Evolutionary conservation across 352 stramenopile genomes (phyloP).

Genomic region (Phytophthora sojae): DNA sequence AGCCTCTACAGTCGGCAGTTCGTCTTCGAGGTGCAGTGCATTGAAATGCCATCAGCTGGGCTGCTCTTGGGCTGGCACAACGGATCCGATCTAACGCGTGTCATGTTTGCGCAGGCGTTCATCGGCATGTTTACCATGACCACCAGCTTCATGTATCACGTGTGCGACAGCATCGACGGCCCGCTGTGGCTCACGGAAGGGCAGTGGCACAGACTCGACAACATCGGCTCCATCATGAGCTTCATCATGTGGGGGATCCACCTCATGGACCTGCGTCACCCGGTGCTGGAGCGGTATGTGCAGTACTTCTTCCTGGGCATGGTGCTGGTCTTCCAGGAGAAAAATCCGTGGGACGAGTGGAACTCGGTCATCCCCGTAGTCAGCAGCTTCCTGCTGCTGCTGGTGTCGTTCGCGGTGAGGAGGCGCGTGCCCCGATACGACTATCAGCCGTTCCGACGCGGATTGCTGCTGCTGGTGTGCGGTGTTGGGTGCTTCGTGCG

Average conservation of each 20-base stretch:
- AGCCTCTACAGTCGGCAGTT: slow-evolving; percentile 64
- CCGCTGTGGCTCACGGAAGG: slow-evolving; percentile 83
- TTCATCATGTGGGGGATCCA: slow-evolving; percentile 81
- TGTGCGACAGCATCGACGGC: slow-evolving; percentile 77
- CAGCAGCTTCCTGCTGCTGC: slow-evolving; percentile 50
- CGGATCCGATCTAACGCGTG: slow-evolving; percentile 11
- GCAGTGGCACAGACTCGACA: slow-evolving; percentile 84
- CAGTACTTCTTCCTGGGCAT: slow-evolving; percentile 75
- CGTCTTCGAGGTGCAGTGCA: slow-evolving; percentile 70
- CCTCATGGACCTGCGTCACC: slow-evolving; percentile 70
- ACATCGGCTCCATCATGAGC: slow-evolving; percentile 87
- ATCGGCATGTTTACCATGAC: slow-evolving; percentile 83
- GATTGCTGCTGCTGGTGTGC: slow-evolving; percentile 55
- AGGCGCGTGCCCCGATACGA: slow-evolving; percentile 62
- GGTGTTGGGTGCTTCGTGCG: slow-evolving; percentile 67
- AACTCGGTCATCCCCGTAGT: slow-evolving; percentile 64
- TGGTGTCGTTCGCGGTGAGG: slow-evolving; percentile 51
- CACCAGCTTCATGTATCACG: slow-evolving; percentile 85
- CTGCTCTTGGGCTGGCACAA: background rate
- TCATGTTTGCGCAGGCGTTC: slow-evolving; percentile 53
- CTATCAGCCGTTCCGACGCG: slow-evolving; percentile 53
- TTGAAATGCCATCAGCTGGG: background rate
- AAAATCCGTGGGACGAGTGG: slow-evolving; percentile 78
- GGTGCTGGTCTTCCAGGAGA: slow-evolving; percentile 78
- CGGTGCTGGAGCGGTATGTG: slow-evolving; percentile 55